phyloP scores from a whole-genome alignment of 2,329 filamentous ascomycete genomes.

The Aspergillus ibericus region DNA sequence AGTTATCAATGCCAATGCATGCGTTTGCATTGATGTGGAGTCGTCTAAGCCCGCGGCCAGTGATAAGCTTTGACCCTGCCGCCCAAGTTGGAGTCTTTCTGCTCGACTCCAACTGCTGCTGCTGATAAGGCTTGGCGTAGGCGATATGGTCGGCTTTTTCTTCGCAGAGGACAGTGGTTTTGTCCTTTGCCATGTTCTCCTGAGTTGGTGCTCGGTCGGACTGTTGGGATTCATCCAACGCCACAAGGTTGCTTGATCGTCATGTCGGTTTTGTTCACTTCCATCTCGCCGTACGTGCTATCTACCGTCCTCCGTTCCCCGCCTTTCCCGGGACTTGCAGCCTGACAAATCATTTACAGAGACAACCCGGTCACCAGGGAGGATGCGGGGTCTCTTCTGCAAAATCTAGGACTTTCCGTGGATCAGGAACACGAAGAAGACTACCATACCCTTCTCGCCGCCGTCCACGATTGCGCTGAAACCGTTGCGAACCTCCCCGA shows the following conservation, averaged over 20 bases:
- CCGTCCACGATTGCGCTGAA: conserved; percentile 54
- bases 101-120: neutral
- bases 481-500: conserved; percentile 48
- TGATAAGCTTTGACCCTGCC: neutral
- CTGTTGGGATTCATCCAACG: neutral
- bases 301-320: neutral
- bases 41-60: neutral
- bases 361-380: conserved; percentile 45
- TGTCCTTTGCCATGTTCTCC: too few species aligned
- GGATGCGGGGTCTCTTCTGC: conserved; percentile 40
- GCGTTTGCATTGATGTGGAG: neutral
- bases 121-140: neutral
- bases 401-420: conserved; percentile 40
- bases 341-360: conserved; percentile 9
- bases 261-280: conserved; percentile 34
- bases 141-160: neutral
- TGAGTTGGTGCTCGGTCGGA: neutral
- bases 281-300: conserved; percentile 25
- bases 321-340: neutral
- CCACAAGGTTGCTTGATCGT: neutral
- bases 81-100: neutral
- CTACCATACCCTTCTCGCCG: conserved; percentile 52
- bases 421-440: conserved; percentile 42
- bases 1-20: neutral
- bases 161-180: neutral